A percentile compares a stretch with the other conserved stretches of the same genome.
Conservation (phyloP, 1,139 yeast species). For the Debaryomycetaceae sp. region DNA sequence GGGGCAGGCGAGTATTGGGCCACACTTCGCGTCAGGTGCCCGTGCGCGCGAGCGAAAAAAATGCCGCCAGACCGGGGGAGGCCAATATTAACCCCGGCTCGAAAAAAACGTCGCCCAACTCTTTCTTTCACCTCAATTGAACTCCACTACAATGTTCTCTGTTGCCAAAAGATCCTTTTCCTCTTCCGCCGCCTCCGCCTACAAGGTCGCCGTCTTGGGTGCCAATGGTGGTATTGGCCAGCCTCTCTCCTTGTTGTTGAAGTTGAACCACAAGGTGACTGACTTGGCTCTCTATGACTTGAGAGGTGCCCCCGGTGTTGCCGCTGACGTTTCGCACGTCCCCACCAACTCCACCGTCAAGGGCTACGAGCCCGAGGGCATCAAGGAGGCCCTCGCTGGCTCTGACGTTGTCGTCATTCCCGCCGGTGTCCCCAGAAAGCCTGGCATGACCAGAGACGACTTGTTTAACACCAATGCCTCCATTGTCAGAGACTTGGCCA, state of each 20-base stretch:
- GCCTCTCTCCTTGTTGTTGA: constrained; percentile 81
- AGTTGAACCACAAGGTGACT: constrained; percentile 55
- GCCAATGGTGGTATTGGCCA: constrained; percentile 94
- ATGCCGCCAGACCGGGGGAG: too few relatives aligned
- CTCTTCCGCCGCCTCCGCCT: constrained; percentile 54
- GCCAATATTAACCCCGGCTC: too few relatives aligned
- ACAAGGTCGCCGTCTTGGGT: constrained; percentile 73
- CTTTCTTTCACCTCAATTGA: constrained; percentile 4
- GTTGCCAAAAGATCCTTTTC: constrained; percentile 67
- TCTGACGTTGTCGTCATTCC: constrained; percentile 84
- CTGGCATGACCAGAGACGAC: constrained; percentile 98
- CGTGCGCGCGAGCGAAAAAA: too few relatives aligned
- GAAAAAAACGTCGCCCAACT: not conserved
- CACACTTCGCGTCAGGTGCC: too few relatives aligned
- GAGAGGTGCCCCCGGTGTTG: constrained; percentile 88
- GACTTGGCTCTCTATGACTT: constrained; percentile 84
- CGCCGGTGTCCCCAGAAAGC: constrained; percentile 97
- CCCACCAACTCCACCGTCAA: constrained; percentile 73
- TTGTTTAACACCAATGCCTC: constrained; percentile 90
- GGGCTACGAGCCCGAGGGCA: constrained; percentile 63
- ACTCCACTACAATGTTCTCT: constrained; percentile 32
- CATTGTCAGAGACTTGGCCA: constrained; percentile 79
- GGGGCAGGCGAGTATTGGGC: too few relatives aligned
- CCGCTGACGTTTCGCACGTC: constrained; percentile 85
- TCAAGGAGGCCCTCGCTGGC: constrained; percentile 60